These are phyloP conservation scores for Nigrospora oryzae DNA, from an alignment of 2,329 filamentous ascomycete genomes.

Conservation along the genomic window DNA sequence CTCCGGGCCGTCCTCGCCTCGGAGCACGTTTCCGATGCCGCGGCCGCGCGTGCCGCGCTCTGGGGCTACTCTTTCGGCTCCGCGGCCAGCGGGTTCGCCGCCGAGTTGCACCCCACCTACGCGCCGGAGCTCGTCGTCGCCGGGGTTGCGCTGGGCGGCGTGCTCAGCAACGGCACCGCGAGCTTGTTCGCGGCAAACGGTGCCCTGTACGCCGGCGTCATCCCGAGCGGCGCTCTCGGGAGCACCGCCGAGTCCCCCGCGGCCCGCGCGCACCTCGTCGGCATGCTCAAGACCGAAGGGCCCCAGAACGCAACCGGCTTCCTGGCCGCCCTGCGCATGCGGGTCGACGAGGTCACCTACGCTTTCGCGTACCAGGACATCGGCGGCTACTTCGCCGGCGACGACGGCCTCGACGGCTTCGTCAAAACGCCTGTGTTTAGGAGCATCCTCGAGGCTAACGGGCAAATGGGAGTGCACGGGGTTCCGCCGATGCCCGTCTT, in stretches of 20 bases:
- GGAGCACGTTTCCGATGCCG: not conserved
- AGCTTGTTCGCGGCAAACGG: constrained; percentile 25
- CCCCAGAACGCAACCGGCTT: constrained; percentile 12
- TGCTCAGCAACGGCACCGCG: constrained; percentile 29
- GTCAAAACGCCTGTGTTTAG: constrained; percentile 3
- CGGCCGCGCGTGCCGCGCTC: constrained; percentile 24
- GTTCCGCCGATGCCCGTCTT: constrained; percentile 32
- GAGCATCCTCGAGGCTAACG: constrained; percentile 12
- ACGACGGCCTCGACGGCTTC: constrained; percentile 4
- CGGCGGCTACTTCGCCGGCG: constrained; percentile 18
- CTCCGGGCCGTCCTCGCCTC: constrained; percentile 2
- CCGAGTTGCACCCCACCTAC: constrained; percentile 41
- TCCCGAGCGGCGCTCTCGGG: constrained; percentile 23
- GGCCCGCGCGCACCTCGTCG: constrained; percentile 13
- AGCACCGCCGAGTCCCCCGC: constrained; percentile 22
- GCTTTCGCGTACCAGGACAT: constrained; percentile 15
- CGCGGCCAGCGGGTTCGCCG: constrained; percentile 41
- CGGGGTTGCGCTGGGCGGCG: constrained; percentile 40
- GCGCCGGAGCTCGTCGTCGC: constrained; percentile 41
- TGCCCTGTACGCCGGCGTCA: constrained; percentile 18
- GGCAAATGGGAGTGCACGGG: constrained; percentile 18
- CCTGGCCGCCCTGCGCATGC: constrained; percentile 9
- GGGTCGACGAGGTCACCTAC: constrained; percentile 4
- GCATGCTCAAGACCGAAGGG: constrained; percentile 10
- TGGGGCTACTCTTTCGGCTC: constrained; percentile 50